Evolutionary conservation across 495 filamentous ascomycete genomes (phyloP), one percentile per base, ranked within the genome.

Genomic region (Saxophila tyrrhenica): DNA sequence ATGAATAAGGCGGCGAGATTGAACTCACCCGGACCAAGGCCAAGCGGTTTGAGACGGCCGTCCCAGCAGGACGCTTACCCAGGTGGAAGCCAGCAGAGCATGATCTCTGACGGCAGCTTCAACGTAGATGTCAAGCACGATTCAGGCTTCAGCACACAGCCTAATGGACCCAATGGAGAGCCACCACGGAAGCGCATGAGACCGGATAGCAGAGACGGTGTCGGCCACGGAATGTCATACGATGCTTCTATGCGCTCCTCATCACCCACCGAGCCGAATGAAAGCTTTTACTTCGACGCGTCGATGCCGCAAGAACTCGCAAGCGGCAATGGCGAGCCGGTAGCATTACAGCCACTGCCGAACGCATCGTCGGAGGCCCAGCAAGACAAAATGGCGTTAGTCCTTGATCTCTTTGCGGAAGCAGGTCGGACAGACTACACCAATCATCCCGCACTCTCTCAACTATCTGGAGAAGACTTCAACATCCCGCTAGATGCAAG

Each of bases 1-100:
- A 90, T 98, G 67, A 95, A 85, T 76, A 96, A 96, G 69, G 69
- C 67, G 17, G 89, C 92, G 29, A 77, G 90, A 1, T 85, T 95
- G 66, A 90, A 95, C 65, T 94, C 90, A 3, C 88, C 88, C 17
- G 83, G 75, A 15, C 85, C 84, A 11, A 69, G 75, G 44, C 72
- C 69, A 45, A 57, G 72, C 29, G 65, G 71, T 10, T 51, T 62
- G 45, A 72, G 73, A 24, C 73, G 77, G 39, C 70, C 73, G 24
- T 87, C 87, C 51, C 80, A 86, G 61, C 83, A 84, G 51, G 84
- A 87, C 50, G 75, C 76, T 10, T 74, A 72, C 59, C 71, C 70
- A 24, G 73, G 66, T 41, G 77, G 73, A 56, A 85, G 81, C 60
- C 84, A 86, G 62, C 81, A 84, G 61, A 86, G 80, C 68, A 76